These are phyloP conservation scores for Collybia sordida DNA, from an alignment of 768 basidiomycete species.

Conservation along the genomic window DNA sequence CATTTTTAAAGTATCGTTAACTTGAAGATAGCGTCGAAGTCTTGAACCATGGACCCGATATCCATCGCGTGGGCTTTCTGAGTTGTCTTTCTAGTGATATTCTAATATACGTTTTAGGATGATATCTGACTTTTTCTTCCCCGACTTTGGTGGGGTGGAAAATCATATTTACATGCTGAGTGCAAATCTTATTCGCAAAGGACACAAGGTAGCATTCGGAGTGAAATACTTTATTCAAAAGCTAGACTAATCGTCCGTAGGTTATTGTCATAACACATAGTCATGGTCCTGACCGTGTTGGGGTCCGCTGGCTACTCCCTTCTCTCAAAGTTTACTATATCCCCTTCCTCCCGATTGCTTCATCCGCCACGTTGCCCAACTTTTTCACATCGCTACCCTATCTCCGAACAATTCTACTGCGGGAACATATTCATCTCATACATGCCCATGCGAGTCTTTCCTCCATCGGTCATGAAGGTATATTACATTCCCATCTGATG, in stretches of 20 bases:
- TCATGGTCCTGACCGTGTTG: slow-evolving; percentile 81
- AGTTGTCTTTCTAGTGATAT: not conserved
- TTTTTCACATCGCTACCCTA: slow-evolving; percentile 93
- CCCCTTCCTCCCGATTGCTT: slow-evolving; percentile 85
- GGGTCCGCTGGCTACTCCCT: slow-evolving; percentile 86
- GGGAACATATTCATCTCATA: slow-evolving; percentile 83
- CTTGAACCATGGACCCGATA: slow-evolving; percentile 26
- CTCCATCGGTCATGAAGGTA: slow-evolving; percentile 88
- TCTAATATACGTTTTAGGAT: slow-evolving; percentile 50
- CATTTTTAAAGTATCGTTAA: not conserved
- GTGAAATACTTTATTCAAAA: not conserved
- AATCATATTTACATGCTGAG: slow-evolving; percentile 94
- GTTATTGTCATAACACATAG: slow-evolving; percentile 95
- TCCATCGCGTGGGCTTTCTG: slow-evolving; percentile 32
- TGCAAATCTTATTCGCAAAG: slow-evolving; percentile 74
- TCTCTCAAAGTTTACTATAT: slow-evolving; percentile 93
- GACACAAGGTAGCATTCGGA: slow-evolving; percentile 68
- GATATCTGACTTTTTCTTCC: slow-evolving; percentile 97
- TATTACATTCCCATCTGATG: slow-evolving; percentile 85
- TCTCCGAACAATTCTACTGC: slow-evolving; percentile 81
- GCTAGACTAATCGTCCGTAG: slow-evolving; percentile 33
- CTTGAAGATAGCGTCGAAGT: not conserved
- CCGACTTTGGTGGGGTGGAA: slow-evolving; percentile 93
- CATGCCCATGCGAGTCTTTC: slow-evolving; percentile 94
- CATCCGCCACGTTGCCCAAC: slow-evolving; percentile 91